A percentile compares a stretch with the other conserved stretches of the same genome.
Evolutionary conservation across 352 stramenopile genomes (phyloP).

Genomic region (Globisporangium solare): DNA sequence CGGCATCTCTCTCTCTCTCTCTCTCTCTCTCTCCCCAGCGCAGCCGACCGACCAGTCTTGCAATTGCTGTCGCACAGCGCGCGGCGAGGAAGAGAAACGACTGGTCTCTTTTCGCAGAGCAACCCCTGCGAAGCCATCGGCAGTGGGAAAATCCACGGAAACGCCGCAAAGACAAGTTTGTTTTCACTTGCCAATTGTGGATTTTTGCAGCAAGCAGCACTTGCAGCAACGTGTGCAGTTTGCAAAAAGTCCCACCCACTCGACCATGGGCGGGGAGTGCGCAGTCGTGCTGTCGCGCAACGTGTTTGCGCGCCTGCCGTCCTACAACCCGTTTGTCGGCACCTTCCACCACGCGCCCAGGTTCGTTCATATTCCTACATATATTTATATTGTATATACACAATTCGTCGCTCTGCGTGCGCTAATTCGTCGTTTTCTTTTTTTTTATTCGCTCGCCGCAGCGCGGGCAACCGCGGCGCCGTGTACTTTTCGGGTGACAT

Average conservation of each 20-base stretch:
- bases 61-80: not conserved
- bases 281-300: conserved; percentile 43
- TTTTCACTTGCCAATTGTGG: no score
- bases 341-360: conserved; percentile 89
- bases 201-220: not conserved
- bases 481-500: conserved; percentile 88
- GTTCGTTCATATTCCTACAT: no score
- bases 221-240: not conserved
- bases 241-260: not conserved
- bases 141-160: not conserved
- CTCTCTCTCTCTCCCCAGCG: no score
- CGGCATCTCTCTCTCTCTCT: conserved; percentile 12
- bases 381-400: no score
- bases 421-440: not conserved
- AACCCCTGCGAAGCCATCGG: not conserved
- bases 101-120: not conserved
- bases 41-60: not conserved
- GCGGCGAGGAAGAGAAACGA: not conserved
- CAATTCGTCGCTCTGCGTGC: not conserved
- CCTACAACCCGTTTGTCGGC: conserved; percentile 87
- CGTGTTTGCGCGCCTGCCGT: conserved; percentile 79
- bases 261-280: conserved; percentile 29
- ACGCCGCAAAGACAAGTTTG: conserved; percentile 3
- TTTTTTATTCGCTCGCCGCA: conserved; percentile 10
- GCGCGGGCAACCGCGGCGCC: conserved; percentile 78